phyloP scores from a whole-genome alignment of 176 grass and related monocot genomes.

The Thinopyrum elongatum region DNA sequence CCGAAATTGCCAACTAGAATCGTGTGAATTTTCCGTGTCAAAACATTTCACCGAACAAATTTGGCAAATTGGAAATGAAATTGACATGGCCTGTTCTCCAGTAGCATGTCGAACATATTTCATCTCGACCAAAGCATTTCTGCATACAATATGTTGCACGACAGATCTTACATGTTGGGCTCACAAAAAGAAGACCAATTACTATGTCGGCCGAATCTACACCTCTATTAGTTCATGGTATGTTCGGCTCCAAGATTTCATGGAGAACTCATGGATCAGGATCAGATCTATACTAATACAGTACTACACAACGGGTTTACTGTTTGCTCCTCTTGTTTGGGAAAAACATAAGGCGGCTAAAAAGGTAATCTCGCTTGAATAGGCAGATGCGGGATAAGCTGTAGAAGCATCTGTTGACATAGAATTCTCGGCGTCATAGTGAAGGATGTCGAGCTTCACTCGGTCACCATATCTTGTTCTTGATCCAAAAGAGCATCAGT shows the following conservation, averaged over 20 bases:
- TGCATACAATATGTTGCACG: neutral
- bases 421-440: conserved; percentile 3
- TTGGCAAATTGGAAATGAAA: neutral
- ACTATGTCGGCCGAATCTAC: conserved; percentile 5
- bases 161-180: conserved; percentile 4
- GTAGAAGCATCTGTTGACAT: conserved; percentile 36
- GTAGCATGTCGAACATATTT: neutral
- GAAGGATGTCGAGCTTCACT: neutral
- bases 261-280: neutral
- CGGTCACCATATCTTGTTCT: conserved; percentile 85
- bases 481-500: conserved; percentile 86
- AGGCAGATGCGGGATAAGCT: conserved; percentile 48
- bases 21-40: neutral
- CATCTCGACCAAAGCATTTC: neutral
- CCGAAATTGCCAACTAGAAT: neutral
- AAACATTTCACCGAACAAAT: neutral
- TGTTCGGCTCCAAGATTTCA: neutral
- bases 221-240: neutral
- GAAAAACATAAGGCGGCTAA: conserved; percentile 21
- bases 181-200: conserved; percentile 9
- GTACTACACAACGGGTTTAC: conserved; percentile 24
- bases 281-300: conserved; percentile 32
- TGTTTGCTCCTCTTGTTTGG: conserved; percentile 13
- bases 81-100: neutral
- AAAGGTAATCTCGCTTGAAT: conserved; percentile 49